Percentiles rank a stretch among this genome's conserved stretches.
Evolutionary conservation across 768 basidiomycete species (phyloP).

Genomic region (Lyophyllum decastes): DNA sequence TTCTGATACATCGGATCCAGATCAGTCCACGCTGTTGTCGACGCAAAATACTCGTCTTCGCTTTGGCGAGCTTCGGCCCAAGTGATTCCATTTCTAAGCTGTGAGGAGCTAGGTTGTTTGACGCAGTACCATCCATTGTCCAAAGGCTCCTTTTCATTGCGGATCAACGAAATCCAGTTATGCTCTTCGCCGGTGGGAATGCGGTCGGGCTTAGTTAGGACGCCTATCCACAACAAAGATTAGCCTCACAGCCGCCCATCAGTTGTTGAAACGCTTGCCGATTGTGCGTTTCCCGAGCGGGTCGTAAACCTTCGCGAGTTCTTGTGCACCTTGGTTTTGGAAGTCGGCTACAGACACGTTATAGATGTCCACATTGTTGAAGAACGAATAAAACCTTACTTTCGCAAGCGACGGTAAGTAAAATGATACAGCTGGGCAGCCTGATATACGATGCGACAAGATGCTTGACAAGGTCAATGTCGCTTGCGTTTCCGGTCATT

Average conservation of each 20-base stretch:
- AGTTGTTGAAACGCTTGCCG: slow-evolving; percentile 39
- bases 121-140: slow-evolving; percentile 63
- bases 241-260: background rate
- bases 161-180: slow-evolving; percentile 57
- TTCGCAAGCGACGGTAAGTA: slow-evolving; percentile 65
- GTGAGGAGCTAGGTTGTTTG: slow-evolving; percentile 53
- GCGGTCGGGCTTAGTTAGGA: slow-evolving; percentile 75
- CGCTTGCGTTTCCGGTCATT: slow-evolving; percentile 45
- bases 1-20: slow-evolving; percentile 51
- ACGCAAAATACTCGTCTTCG: slow-evolving; percentile 60
- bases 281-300: slow-evolving; percentile 68
- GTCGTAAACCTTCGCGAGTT: slow-evolving; percentile 62
- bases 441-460: slow-evolving; percentile 62
- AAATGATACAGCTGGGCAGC: slow-evolving; percentile 61
- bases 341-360: slow-evolving; percentile 58
- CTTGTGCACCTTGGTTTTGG: slow-evolving; percentile 75
- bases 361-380: background rate
- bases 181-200: slow-evolving; percentile 56
- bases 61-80: slow-evolving; percentile 60
- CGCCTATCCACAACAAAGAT: slow-evolving; percentile 40
- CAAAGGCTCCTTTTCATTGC: slow-evolving; percentile 51
- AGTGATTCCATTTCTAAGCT: slow-evolving; percentile 50
- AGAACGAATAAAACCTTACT: slow-evolving; percentile 39
- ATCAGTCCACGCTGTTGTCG: slow-evolving; percentile 52
- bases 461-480: slow-evolving; percentile 62